A percentile compares a stretch with the other conserved stretches of the same genome.
phyloP scores from a whole-genome alignment of 2,329 filamentous ascomycete genomes.

The Aspergillus oerlinghausenensis region DNA sequence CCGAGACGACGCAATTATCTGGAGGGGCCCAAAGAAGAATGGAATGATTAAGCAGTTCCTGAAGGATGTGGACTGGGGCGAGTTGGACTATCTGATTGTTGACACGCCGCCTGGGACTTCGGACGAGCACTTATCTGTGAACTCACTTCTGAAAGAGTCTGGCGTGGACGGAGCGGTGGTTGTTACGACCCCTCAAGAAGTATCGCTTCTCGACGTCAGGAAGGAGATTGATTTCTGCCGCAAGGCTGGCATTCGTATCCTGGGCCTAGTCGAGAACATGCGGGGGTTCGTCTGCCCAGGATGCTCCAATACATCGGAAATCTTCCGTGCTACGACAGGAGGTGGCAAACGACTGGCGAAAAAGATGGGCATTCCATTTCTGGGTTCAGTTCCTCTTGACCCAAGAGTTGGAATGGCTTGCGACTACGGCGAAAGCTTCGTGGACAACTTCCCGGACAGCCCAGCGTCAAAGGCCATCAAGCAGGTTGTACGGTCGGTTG shows the following conservation, averaged over 20 bases:
- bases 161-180: constrained; percentile 91
- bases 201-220: constrained; percentile 82
- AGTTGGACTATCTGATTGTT: constrained; percentile 86
- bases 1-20: constrained; percentile 91
- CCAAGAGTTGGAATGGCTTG: constrained; percentile 94
- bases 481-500: constrained; percentile 71
- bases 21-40: constrained; percentile 98
- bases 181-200: constrained; percentile 93
- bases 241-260: constrained; percentile 82
- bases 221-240: constrained; percentile 98
- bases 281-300: constrained; percentile 92
- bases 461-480: constrained; percentile 81
- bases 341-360: constrained; percentile 74
- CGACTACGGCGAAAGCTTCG: constrained; percentile 95
- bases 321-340: constrained; percentile 88
- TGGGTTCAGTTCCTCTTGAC: constrained; percentile 86
- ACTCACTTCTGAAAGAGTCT: constrained; percentile 82
- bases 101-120: constrained; percentile 94
- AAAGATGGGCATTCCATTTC: constrained; percentile 82
- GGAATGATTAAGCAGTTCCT: constrained; percentile 96
- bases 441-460: constrained; percentile 89
- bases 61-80: constrained; percentile 97
- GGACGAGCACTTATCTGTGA: constrained; percentile 93
- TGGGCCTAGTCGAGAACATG: constrained; percentile 98
- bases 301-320: constrained; percentile 73